Percentiles rank a stretch among this genome's conserved stretches.
phyloP scores from a whole-genome alignment of 2,329 filamentous ascomycete species.

The Colletotrichum orchidophilum region DNA sequence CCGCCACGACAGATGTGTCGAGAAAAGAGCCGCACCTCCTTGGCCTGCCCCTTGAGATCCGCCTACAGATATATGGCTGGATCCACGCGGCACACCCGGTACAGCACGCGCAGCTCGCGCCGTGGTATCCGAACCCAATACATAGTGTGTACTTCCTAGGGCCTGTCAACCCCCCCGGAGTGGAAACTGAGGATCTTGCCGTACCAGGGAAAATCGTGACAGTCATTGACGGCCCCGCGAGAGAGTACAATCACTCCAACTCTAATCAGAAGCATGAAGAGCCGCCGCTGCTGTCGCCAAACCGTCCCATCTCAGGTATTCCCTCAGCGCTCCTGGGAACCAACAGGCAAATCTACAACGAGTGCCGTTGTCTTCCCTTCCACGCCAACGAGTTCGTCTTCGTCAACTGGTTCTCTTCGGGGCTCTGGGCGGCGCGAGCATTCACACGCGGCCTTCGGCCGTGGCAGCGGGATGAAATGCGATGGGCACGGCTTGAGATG shows the following conservation, averaged over 20 bases:
- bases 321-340: constrained; percentile 51
- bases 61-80: constrained; percentile 57
- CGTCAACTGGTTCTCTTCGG: constrained; percentile 56
- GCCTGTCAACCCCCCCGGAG: constrained; percentile 28
- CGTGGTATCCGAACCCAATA: constrained; percentile 49
- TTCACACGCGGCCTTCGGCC: constrained; percentile 45
- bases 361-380: constrained; percentile 52
- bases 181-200: not conserved
- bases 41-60: constrained; percentile 54
- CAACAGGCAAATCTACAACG: constrained; percentile 53
- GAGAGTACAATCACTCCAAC: not conserved
- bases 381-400: constrained; percentile 56
- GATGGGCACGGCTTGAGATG: constrained; percentile 53
- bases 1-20: not conserved
- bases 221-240: not conserved
- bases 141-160: constrained; percentile 44
- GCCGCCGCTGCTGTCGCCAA: constrained; percentile 41
- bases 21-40: constrained; percentile 40
- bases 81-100: constrained; percentile 50
- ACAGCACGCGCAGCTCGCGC: constrained; percentile 48
- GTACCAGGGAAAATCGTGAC: not conserved
- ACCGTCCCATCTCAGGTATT: constrained; percentile 49
- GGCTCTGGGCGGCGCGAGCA: constrained; percentile 50
- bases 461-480: constrained; percentile 55
- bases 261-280: not conserved